These are phyloP conservation scores for Fusarium sarcochroum DNA, from an alignment of 2,329 filamentous ascomycete species.

Conservation along the genomic window DNA sequence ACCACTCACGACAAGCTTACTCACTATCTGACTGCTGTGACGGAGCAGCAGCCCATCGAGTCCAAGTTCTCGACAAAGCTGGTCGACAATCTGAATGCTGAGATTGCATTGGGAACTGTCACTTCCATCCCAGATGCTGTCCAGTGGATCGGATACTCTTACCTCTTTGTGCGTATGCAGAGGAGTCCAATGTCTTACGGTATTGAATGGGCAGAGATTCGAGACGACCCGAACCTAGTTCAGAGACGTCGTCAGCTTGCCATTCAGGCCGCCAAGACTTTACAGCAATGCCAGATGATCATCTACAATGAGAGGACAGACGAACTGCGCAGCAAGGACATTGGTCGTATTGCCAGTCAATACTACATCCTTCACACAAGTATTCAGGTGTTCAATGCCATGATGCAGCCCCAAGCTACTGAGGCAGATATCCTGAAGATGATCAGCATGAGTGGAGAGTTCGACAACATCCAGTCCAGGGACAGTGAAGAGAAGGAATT, in stretches of 20 bases:
- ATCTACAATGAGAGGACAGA: constrained; percentile 97
- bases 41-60: constrained; percentile 96
- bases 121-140: constrained; percentile 94
- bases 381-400: constrained; percentile 94
- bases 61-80: constrained; percentile 95
- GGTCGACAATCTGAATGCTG: constrained; percentile 96
- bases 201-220: constrained; percentile 92
- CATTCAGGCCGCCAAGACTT: constrained; percentile 86
- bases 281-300: constrained; percentile 98
- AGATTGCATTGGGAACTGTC: constrained; percentile 93
- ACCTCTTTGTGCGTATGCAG: constrained; percentile 96
- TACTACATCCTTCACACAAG: constrained; percentile 95
- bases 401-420: constrained; percentile 88
- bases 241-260: constrained; percentile 87
- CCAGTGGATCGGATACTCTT: constrained; percentile 98
- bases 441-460: constrained; percentile 98
- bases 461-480: constrained; percentile 94
- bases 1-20: constrained; percentile 94
- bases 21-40: constrained; percentile 93
- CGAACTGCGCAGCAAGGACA: constrained; percentile 92
- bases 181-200: constrained; percentile 92
- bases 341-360: constrained; percentile 96
- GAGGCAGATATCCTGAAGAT: constrained; percentile 96
- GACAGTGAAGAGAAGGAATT: constrained; percentile 93
- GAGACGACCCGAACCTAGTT: constrained; percentile 89